A percentile compares a stretch with the other conserved stretches of the same genome.
phyloP scores from a whole-genome alignment of 768 basidiomycete genomes.

The Tubosaeta brunneosetosa region DNA sequence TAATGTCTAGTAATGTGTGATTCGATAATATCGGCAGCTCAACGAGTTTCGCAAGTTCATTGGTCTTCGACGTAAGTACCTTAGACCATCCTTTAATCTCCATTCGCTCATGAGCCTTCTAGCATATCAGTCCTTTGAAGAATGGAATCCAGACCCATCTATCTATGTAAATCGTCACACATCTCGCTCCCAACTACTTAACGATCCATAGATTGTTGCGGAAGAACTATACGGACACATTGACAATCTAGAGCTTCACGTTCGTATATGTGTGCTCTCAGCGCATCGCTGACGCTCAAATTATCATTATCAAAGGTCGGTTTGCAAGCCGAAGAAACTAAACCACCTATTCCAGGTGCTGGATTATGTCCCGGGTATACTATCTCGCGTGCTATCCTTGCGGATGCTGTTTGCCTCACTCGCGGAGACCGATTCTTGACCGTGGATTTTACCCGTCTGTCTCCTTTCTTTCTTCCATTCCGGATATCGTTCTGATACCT shows the following conservation, averaged over 20 bases:
- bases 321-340: conserved; percentile 69
- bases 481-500: conserved; percentile 2
- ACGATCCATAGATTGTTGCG: conserved; percentile 48
- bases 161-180: conserved; percentile 43
- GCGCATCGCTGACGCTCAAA: background rate
- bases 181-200: background rate
- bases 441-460: conserved; percentile 69
- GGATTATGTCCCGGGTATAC: conserved; percentile 82
- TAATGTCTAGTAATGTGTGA: background rate
- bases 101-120: conserved; percentile 7
- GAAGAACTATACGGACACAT: conserved; percentile 64
- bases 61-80: conserved; percentile 55
- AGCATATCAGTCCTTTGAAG: conserved; percentile 62
- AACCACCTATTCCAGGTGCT: conserved; percentile 58
- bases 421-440: conserved; percentile 81
- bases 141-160: conserved; percentile 64
- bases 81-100: background rate
- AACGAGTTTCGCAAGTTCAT: conserved; percentile 74
- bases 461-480: background rate
- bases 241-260: conserved; percentile 77
- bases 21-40: conserved; percentile 33
- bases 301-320: conserved; percentile 41
- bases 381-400: conserved; percentile 78
- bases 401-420: conserved; percentile 70
- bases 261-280: conserved; percentile 27